Evolutionary conservation across 2,329 filamentous ascomycete species (phyloP), one percentile per base, ranked within the genome.

Genomic region (Monilinia fructicola): DNA sequence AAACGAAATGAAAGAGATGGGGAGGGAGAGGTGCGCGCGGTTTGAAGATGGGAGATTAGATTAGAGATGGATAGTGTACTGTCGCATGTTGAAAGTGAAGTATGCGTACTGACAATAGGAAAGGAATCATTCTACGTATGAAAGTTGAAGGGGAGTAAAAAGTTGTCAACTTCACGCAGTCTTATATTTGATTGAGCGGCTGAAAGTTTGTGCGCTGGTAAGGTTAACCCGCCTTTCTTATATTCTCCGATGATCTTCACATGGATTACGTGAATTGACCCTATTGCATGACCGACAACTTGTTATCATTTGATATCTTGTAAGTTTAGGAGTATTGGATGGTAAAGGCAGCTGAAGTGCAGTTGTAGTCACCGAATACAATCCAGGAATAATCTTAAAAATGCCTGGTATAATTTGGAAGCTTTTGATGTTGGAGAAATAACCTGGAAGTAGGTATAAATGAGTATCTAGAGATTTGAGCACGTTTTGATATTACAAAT

Each of bases 241-340:
- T 23, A 50, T 50, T 38, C 21, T 60, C 58, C 44, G 58, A 50
- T 21, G 58, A 50, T 60, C n/a, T 50, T 60, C 44, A 50, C 44
- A 60, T 50, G 56, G 56, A 23, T 59, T n/a, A 18, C 23, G 14
- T 35, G 21, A 48, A 28, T 10, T 42, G 38, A n/a, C 48, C 38
- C 44, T 35, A 16, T 48, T 48, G 35, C 1, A 31, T 35, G 26
- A 23, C 21, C 26, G 28, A 12, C 7, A n/a, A 5, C 31, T 35
- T 54, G 28, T 14, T n/a, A 35, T 4, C 31, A 54, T 31, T 54
- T 31, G 18, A 54, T 26, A 31, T 35, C 26, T 18, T 54, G 18
- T 14, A 59, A n/a, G n/a, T 31, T n/a, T 23, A 5, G 18, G 26
- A 48, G 21, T 26, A 12, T 31, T 26, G 11, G 42, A 59, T 46